These are phyloP conservation scores for Tephrocybe sp. DNA, from an alignment of 768 basidiomycete species.

Conservation along the genomic window DNA sequence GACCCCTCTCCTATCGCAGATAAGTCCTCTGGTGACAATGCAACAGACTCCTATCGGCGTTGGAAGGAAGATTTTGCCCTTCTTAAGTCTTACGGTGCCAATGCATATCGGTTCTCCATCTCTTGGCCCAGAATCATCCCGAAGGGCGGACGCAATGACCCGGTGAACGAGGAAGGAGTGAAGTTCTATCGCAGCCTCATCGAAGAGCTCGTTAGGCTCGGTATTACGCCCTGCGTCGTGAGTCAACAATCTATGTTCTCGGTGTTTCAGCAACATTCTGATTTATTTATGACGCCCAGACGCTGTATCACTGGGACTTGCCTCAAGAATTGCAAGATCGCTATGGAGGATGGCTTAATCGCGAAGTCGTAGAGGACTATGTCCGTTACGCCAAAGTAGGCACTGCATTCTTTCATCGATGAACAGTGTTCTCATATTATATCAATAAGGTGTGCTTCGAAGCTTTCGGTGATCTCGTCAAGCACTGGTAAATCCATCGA, in stretches of 20 bases:
- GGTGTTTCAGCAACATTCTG: no score
- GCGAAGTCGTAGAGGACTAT: constrained; percentile 63
- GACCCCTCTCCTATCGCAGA: constrained; percentile 55
- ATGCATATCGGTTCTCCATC: constrained; percentile 73
- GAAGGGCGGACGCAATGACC: constrained; percentile 59
- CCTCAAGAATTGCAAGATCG: constrained; percentile 71
- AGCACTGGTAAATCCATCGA: constrained; percentile 52
- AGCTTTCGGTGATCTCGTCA: constrained; percentile 71
- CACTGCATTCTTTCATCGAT: constrained; percentile 3
- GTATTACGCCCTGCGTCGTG: constrained; percentile 66
- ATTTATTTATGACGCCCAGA: constrained; percentile 36
- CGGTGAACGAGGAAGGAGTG: constrained; percentile 64
- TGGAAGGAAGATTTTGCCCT: constrained; percentile 69
- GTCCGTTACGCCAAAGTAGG: constrained; percentile 55
- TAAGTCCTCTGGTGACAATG: constrained; percentile 61
- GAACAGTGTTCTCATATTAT: not conserved
- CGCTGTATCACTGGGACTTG: constrained; percentile 77
- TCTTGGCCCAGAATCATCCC: constrained; percentile 77
- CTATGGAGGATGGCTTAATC: constrained; percentile 77
- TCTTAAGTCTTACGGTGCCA: constrained; percentile 62
- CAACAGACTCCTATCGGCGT: constrained; percentile 66
- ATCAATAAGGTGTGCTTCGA: constrained; percentile 57
- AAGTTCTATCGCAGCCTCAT: constrained; percentile 67
- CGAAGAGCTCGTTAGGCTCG: constrained; percentile 57
- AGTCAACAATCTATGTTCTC: no score